phyloP scores from a whole-genome alignment of 2,329 filamentous ascomycete genomes.

The Incumbomyces lentus region DNA sequence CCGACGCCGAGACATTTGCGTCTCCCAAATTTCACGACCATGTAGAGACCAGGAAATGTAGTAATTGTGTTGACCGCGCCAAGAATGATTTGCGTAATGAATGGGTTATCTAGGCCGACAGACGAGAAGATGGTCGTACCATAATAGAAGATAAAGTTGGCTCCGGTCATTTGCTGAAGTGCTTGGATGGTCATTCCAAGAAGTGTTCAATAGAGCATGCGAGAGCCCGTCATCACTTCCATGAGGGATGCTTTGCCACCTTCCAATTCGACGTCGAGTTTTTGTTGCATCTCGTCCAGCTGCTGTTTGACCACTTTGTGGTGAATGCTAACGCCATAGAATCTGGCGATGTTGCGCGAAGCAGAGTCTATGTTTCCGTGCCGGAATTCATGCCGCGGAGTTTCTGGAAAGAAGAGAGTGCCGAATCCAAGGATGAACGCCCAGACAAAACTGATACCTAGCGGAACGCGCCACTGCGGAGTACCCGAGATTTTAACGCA shows the following conservation, averaged over 20 bases:
- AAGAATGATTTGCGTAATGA: conserved; percentile 73
- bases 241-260: conserved; percentile 31
- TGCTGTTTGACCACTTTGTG: conserved; percentile 46
- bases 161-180: conserved; percentile 37
- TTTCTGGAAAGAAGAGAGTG: conserved; percentile 47
- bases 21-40: conserved; percentile 69
- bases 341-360: conserved; percentile 42
- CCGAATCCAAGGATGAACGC: conserved; percentile 44
- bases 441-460: conserved; percentile 4
- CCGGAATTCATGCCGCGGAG: conserved; percentile 35
- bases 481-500: conserved; percentile 31
- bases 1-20: conserved; percentile 68
- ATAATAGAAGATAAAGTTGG: conserved; percentile 42
- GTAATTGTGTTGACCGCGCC: conserved; percentile 77
- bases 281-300: conserved; percentile 48
- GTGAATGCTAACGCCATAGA: conserved; percentile 45
- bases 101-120: conserved; percentile 61
- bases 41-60: conserved; percentile 77
- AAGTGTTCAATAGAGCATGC: conserved; percentile 41
- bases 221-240: conserved; percentile 36
- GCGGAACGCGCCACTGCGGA: conserved; percentile 13
- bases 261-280: conserved; percentile 37
- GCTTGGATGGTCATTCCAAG: conserved; percentile 36
- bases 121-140: conserved; percentile 33
- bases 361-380: conserved; percentile 41